Conservation (phyloP, 257 asterid species). For the Fraxinus cuspidata region DNA sequence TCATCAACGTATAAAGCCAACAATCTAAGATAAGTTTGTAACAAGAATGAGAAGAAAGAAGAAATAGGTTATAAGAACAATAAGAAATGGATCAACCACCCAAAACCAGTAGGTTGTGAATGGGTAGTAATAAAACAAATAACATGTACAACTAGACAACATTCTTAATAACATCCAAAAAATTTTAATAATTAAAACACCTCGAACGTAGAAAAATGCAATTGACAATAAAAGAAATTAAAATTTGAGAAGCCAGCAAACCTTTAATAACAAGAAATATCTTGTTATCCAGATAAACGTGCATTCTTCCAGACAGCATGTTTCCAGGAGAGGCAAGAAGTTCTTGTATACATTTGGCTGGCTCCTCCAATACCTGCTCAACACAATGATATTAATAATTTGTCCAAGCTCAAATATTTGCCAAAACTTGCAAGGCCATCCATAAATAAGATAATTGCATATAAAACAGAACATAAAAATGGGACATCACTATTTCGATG, state of each 20-base stretch:
- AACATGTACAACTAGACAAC: too few species aligned
- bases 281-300: constrained; percentile 45
- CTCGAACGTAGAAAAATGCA: too few species aligned
- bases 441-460: not conserved
- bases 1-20: too few species aligned
- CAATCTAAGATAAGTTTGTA: too few species aligned
- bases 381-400: constrained; percentile 22
- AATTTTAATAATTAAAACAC: too few species aligned
- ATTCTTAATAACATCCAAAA: too few species aligned
- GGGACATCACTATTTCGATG: not conserved
- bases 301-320: constrained; percentile 54
- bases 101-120: too few species aligned
- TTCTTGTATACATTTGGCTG: constrained; percentile 52
- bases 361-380: constrained; percentile 75
- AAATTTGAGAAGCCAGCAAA: constrained; percentile 20
- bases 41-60: too few species aligned
- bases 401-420: not conserved
- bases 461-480: constrained; percentile 5
- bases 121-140: too few species aligned
- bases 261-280: constrained; percentile 48
- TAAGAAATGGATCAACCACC: too few species aligned
- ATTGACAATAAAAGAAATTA: not conserved
- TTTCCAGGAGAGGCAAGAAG: constrained; percentile 50
- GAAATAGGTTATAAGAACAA: too few species aligned
- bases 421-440: constrained; percentile 12